Conservation (phyloP, 495 filamentous ascomycete species). For the Neurospora tetrasperma region DNA sequence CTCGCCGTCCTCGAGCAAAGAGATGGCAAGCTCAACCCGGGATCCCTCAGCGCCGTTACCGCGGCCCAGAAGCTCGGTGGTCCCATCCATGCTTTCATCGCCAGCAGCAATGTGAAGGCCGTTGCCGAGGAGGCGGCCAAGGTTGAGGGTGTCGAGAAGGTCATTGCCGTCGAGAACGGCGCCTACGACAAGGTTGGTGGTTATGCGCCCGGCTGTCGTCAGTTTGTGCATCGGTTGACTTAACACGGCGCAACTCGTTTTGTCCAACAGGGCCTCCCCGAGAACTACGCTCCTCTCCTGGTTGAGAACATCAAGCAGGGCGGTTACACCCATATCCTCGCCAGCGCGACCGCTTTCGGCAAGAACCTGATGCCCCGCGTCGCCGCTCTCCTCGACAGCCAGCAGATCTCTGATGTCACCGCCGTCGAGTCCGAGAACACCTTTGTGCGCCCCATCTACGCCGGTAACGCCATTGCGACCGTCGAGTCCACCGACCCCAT, state of each 20-base stretch:
- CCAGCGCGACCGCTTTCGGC: slow-evolving; percentile 89
- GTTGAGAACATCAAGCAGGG: slow-evolving; percentile 94
- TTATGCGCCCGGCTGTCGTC: neutral
- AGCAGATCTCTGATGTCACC: slow-evolving; percentile 89
- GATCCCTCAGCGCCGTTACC: slow-evolving; percentile 76
- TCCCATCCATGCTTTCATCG: slow-evolving; percentile 74
- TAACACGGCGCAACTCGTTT: neutral
- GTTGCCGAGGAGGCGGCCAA: slow-evolving; percentile 84
- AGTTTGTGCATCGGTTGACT: neutral
- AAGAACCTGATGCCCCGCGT: slow-evolving; percentile 93
- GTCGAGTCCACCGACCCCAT: slow-evolving; percentile 78
- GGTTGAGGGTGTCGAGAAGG: slow-evolving; percentile 80
- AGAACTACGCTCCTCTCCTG: slow-evolving; percentile 89
- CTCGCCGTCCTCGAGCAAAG: slow-evolving; percentile 89
- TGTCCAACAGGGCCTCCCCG: slow-evolving; percentile 64
- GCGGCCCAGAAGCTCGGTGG: slow-evolving; percentile 84
- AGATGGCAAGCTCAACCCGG: slow-evolving; percentile 73
- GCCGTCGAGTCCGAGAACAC: slow-evolving; percentile 82
- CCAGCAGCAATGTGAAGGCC: slow-evolving; percentile 67
- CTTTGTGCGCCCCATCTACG: slow-evolving; percentile 95
- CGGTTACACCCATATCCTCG: slow-evolving; percentile 81
- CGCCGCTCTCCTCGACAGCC: slow-evolving; percentile 84
- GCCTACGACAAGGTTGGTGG: slow-evolving; percentile 76
- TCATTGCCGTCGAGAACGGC: slow-evolving; percentile 76
- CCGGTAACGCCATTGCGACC: slow-evolving; percentile 95